Percentiles rank a stretch among this genome's conserved stretches.
Evolutionary conservation across 257 asterid species (phyloP).

Genomic region (Nicotiana tomentosiformis): DNA sequence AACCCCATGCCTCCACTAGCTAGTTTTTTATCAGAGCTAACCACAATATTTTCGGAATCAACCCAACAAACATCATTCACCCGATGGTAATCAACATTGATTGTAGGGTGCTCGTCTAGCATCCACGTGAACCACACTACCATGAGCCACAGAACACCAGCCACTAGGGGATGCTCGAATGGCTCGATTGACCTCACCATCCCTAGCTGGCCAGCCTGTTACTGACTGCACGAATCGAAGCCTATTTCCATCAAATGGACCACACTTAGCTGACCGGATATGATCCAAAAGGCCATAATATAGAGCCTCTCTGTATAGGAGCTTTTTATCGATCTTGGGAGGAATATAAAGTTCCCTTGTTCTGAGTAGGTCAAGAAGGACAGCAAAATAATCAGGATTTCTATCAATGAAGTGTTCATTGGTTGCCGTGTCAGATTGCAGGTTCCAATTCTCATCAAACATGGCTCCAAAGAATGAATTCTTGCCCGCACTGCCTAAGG

Average conservation of each 20-base stretch:
- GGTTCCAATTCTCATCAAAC: conserved; percentile 78
- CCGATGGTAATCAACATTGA: conserved; percentile 67
- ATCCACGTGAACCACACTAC: conserved; percentile 80
- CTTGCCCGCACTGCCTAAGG: conserved; percentile 71
- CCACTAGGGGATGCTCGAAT: conserved; percentile 83
- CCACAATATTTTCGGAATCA: conserved; percentile 49
- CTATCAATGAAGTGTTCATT: conserved; percentile 74
- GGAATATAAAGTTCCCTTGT: conserved; percentile 77
- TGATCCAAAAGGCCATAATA: conserved; percentile 73
- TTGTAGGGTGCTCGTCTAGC: conserved; percentile 66
- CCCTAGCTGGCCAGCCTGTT: conserved; percentile 59
- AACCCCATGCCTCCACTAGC: conserved; percentile 62
- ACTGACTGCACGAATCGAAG: conserved; percentile 40
- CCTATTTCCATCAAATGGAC: conserved; percentile 69
- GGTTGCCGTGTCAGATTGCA: conserved; percentile 29
- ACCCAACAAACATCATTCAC: conserved; percentile 71
- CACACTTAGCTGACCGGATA: conserved; percentile 68
- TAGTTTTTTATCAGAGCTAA: conserved; percentile 59
- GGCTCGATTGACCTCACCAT: conserved; percentile 38
- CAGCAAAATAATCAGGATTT: conserved; percentile 68
- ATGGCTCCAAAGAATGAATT: conserved; percentile 72
- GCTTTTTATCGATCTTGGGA: conserved; percentile 46
- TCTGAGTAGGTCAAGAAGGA: conserved; percentile 71
- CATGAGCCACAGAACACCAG: conserved; percentile 81
- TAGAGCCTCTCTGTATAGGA: conserved; percentile 61